These are phyloP conservation scores for Malassezia restricta DNA, from an alignment of 1,284 basidiomycete species.

Conservation along the genomic window DNA sequence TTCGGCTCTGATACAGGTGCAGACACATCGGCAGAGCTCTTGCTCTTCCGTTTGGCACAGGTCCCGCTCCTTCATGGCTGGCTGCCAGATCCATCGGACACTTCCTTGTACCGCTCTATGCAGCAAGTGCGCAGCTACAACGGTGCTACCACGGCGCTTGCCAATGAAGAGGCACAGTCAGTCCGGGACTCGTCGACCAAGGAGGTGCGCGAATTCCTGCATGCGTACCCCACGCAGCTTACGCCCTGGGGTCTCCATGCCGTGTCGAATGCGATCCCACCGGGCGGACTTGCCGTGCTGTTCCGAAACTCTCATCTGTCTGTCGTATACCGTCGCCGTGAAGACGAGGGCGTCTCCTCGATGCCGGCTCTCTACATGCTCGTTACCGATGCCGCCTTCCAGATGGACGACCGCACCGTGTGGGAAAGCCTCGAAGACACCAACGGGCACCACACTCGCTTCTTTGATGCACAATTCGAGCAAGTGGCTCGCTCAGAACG, in stretches of 20 bases:
- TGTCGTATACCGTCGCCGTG: conserved; percentile 55
- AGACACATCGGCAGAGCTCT: conserved; percentile 55
- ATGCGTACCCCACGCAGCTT: conserved; percentile 63
- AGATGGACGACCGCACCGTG: conserved; percentile 61
- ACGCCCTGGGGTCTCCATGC: conserved; percentile 62
- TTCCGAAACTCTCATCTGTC: conserved; percentile 81
- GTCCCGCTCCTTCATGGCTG: conserved; percentile 77
- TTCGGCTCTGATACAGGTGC: conserved; percentile 33
- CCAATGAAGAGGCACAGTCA: conserved; percentile 61
- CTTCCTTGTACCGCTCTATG: conserved; percentile 54
- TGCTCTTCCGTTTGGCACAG: conserved; percentile 67
- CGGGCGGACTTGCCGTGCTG: conserved; percentile 57
- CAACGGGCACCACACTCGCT: conserved; percentile 53
- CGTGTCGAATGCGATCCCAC: conserved; percentile 48
- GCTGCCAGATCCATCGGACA: conserved; percentile 66
- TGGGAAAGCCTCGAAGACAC: conserved; percentile 82
- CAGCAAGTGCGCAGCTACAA: conserved; percentile 49
- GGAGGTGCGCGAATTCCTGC: conserved; percentile 51
- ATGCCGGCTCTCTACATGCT: conserved; percentile 57
- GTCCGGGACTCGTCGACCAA: conserved; percentile 27
- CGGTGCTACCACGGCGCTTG: conserved; percentile 59
- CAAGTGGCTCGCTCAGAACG: not conserved
- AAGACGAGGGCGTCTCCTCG: conserved; percentile 16
- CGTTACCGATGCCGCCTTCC: conserved; percentile 68
- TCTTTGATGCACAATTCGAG: conserved; percentile 8